Evolutionary conservation across 1,284 basidiomycete genomes (phyloP), one percentile per base, ranked within the genome.

Genomic region (Xanthoconium separans): DNA sequence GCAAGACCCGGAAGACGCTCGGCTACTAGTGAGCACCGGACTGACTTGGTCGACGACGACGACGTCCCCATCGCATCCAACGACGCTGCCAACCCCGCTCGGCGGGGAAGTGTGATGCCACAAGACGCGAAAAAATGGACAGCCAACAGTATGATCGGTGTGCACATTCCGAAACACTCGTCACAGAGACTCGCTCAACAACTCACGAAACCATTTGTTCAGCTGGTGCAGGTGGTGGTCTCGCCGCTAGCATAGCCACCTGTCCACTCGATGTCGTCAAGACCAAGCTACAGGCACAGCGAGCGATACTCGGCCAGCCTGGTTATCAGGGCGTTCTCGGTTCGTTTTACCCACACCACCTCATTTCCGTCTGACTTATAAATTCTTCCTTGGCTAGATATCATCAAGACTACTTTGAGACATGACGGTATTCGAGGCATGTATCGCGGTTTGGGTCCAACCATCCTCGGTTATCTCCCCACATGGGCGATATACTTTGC

Each of bases 401-500:
- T 87, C 46, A 75, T 91, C 55, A 83, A 81, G 65, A 77, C 78
- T 39, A 91, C 96, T 63, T 75, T 90, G 64, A 72, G 73, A 59
- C 80, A 89, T 58, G 84, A 91, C 59, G 95, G 95, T 9, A 64
- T 95, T 51, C 83, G 87, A 48, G 95, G 95, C 13, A 78, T 97
- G 58, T 98, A 98, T 74, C 85, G 95, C 41, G 95, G 95, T 13
- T 80, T 98, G 27, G 95, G 95, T 10, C 95, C 95, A n/a, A 98
- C 95, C 13, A 83, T 98, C 55, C 81, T 95, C 6, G 95, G 95
- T 8, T 97, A 98, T 73, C 82, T 98, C 39, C 95, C 95, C 24
- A 98, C 95, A 10, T 97, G 95, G 95, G 95, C 93, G 27, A 98
- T 98, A 63, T 98, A 97, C 73, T 98, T 98, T 71, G 87, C 93